Evolutionary conservation across 192 early-diverging fungal genomes (phyloP), one percentile per base, ranked within the genome.

Genomic region (Podila clonocystis): DNA sequence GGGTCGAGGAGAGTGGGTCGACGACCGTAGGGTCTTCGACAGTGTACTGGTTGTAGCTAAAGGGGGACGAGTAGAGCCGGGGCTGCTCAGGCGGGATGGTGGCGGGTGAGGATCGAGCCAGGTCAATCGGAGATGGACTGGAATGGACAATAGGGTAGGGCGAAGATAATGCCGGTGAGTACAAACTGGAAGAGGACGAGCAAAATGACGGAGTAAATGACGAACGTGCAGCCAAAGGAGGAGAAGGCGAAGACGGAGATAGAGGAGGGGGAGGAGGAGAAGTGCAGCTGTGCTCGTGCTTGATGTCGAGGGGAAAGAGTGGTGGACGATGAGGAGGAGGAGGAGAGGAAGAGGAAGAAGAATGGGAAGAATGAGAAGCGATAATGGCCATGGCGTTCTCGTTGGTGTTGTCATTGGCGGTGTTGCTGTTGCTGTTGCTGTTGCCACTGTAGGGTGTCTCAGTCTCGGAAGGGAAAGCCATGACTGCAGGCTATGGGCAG

Each of bases 121-220:
- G 63, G 52, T 75, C 74, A 22, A 75, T 68, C 30, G 67, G 74
- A 1, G 74, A 69, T 0, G 74, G 74, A 17, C 66, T 62, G 26
- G 74, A 69, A 22, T 69, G 63, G 48, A 78, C 75, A 28, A 78
- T 24, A 12, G 75, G 75, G 26, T 78, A 78, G 8, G 75, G 75
- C 1, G 63, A 65, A 24, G 31, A n/a, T 15, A 41, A 45, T 19
- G 63, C 4, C 38, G 75, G 58, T 5, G 68, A 70, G 64, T 70
- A 71, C 9, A 52, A 50, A 22, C 41, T 62, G 2, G 70, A 63
- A 0, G 70, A 22, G 5, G 62, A 72, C 17, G 70, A 55, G 50
- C 50, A 69, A 20, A 67, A 50, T 5, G 65, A 52, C 24, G 65
- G 45, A 1, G 55, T 58, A 19, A 58, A 38, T 59, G 62, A 29